Base-by-base conservation (phyloP, 176 grass and related monocot genomes). In the Bonia amplexicaulis region DNA sequence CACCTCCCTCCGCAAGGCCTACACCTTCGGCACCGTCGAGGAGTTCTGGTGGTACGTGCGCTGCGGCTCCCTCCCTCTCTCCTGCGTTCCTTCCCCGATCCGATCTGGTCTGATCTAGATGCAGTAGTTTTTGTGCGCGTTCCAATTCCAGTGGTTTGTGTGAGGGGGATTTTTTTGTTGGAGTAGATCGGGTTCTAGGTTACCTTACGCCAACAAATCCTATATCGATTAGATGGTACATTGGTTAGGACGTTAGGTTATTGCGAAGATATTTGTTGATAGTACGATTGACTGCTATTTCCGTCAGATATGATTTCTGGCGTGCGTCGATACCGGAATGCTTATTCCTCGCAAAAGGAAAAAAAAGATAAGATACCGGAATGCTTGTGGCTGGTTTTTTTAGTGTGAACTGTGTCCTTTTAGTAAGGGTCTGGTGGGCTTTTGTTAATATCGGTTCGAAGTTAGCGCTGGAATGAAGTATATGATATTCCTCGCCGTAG, bases 11-110 rank as follows among this genome's bases (percentile, higher is more conserved):
- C 85, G 92, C 9, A 99, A 94, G 84, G 81, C 88, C 13, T 96
- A 99, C 90, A 99, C 96, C 42, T 96, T 99, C 85, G 96, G 92
- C 73, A 99, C 93, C 47, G 91, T 99, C 59, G 93, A 96, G 79
- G 96, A 99, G 22, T 99, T 99, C 79, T 99, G 93, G 97, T 76
- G 96, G 96, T 99, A 73, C 8, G 79, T 85, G 51, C 31, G 19
- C 15, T 13, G 52, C 47, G 35, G 58, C 20, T 6, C 12, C 33
- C 27, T 23, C 12, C 52, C 9, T 5, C 52, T 45, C 17, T 25
- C n/a, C 3, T 53, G 25, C 46, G 6, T 45, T 25, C 12, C 58
- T 35, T n/a, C 11, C 64, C 81, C 77, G 51, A 75, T 89, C 33
- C 26, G 14, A 46, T 84, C 64, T 53, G 85, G 74, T 85, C 82